Conservation (phyloP, 2,329 filamentous ascomycete species). For the Aschersonia sp. region DNA sequence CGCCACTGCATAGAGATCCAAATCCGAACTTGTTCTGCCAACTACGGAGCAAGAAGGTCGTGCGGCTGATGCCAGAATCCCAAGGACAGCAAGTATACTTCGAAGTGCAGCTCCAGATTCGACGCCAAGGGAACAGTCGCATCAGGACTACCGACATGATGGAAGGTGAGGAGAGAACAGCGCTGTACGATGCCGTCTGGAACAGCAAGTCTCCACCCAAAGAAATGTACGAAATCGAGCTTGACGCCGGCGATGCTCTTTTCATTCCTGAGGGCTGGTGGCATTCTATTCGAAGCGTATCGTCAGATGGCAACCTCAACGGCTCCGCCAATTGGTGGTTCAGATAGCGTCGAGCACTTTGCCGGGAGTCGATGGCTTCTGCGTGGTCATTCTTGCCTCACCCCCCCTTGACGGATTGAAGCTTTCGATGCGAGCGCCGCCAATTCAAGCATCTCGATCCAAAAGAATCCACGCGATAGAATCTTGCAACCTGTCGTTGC, state of each 20-base stretch:
- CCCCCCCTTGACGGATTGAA: no score
- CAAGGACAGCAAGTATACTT: conserved; percentile 52
- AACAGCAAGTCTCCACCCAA: conserved; percentile 13
- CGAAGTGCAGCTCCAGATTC: conserved; percentile 27
- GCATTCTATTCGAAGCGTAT: conserved; percentile 27
- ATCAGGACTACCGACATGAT: conserved; percentile 85
- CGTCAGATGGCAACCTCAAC: conserved; percentile 20
- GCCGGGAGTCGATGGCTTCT: conserved; percentile 7
- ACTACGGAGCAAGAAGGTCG: conserved; percentile 54
- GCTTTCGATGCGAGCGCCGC: no score
- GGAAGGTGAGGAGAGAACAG: conserved; percentile 55
- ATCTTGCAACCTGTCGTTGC: no score
- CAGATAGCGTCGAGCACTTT: conserved; percentile 11
- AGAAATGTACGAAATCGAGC: conserved; percentile 32
- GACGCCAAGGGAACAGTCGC: conserved; percentile 23
- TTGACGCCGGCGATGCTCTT: conserved; percentile 37
- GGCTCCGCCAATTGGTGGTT: conserved; percentile 33
- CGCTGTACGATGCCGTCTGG: conserved; percentile 63
- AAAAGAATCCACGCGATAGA: no score
- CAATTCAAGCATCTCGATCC: no score
- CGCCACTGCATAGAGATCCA: conserved; percentile 81
- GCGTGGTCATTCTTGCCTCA: not conserved
- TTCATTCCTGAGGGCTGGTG: conserved; percentile 30
- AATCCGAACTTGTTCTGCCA: conserved; percentile 91
- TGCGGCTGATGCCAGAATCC: conserved; percentile 56